Base-by-base conservation (phyloP, 805 yeast species). In the Yueomyces sinensis region DNA sequence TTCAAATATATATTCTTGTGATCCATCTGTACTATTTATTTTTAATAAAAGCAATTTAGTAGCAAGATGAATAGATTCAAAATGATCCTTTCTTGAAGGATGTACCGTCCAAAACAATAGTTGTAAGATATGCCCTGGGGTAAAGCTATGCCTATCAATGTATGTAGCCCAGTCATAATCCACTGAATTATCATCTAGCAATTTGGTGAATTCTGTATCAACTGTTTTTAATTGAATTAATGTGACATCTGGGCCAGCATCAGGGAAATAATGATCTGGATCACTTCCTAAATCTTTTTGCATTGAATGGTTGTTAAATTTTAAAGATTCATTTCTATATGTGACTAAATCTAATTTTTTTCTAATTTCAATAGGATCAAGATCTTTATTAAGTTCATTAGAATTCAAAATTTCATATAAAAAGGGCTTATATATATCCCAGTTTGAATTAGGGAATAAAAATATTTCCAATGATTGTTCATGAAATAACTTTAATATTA, bases 311-410 rank as follows among this genome's bases (percentile, higher is more conserved):
- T 5, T n/a, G 14, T 25, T 32, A 4, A 36, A 24, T 66, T 76
- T 74, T 34, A 80, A 58, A 3, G 84, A 76, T 55, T 79, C 84
- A 50, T 80, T 80, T 47, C 87, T 58, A 46, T 74, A 76, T 33
- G 74, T 68, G 4, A 79, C 70, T 22, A 78, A 48, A 33, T 75
- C 75, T 33, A 75, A 63, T 37, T 74, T 79, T 30, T 69, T 71
- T 13, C 42, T 42, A 3, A 44, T 37, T 22, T 52, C 54, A 11
- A 20, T 11, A 7, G 11, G 7, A 20, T 20, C 24, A n/a, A n/a
- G n/a, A 25, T 9, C 28, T 27, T 22, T 27, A 17, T 38, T 53
- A 35, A 47, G 57, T 29, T 40, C 42, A 34, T 47, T 9, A 19
- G 41, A 27, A 20, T 32, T 39, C 5, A 36, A 36, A 3, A 61